Evolutionary conservation across 768 basidiomycete species (phyloP).

Genomic region (Tylopilus sp.): DNA sequence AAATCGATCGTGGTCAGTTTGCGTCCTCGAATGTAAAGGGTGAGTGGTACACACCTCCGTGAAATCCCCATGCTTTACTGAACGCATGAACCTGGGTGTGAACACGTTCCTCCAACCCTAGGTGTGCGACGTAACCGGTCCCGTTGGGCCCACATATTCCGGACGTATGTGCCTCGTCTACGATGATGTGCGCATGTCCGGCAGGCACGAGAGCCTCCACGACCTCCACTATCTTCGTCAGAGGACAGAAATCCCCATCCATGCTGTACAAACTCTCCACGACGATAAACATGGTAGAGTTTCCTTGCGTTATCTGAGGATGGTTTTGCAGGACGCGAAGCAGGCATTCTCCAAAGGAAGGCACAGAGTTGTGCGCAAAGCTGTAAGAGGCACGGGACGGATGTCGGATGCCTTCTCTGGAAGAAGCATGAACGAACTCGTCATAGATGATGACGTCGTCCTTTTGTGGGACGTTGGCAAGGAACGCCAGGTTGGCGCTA

Average conservation of each 20-base stretch:
- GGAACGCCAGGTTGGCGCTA: slow-evolving; percentile 51
- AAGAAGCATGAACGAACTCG: slow-evolving; percentile 50
- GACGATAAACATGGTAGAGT: slow-evolving; percentile 42
- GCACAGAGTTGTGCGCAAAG: slow-evolving; percentile 47
- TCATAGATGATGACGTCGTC: slow-evolving; percentile 52
- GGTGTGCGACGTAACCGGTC: slow-evolving; percentile 38
- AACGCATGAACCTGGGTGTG: slow-evolving; percentile 49
- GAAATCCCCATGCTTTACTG: slow-evolving; percentile 39
- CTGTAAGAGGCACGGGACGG: slow-evolving; percentile 28
- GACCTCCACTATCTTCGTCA: slow-evolving; percentile 39
- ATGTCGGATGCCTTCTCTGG: slow-evolving; percentile 48
- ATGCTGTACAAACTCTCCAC: slow-evolving; percentile 59
- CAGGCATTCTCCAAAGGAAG: slow-evolving; percentile 31
- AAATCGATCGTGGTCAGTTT: not conserved
- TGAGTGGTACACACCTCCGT: slow-evolving; percentile 10
- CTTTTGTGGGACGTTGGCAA: slow-evolving; percentile 41
- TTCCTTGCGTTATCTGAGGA: slow-evolving; percentile 22
- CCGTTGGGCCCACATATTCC: slow-evolving; percentile 49
- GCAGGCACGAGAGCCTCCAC: slow-evolving; percentile 37
- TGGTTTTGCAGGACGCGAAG: slow-evolving; percentile 21
- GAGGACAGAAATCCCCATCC: slow-evolving; percentile 55
- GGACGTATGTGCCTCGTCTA: slow-evolving; percentile 59
- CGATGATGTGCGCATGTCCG: slow-evolving; percentile 41
- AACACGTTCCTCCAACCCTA: slow-evolving; percentile 42
- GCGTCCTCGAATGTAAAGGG: not conserved